phyloP scores from a whole-genome alignment of 73 alveolate genomes.

The Paramecium sonneborni region DNA sequence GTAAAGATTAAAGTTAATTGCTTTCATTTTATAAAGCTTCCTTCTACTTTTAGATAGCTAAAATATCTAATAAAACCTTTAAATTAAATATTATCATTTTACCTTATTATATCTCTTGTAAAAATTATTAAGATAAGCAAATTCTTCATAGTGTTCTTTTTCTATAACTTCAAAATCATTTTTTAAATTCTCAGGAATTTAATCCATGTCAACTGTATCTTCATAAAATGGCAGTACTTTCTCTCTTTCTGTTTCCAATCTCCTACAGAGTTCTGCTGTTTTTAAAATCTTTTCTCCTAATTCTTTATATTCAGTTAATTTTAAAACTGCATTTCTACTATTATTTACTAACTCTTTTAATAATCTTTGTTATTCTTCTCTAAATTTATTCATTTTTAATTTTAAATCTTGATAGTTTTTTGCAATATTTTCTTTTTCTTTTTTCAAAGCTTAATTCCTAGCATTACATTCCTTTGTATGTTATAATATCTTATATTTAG shows the following conservation, averaged over 20 bases:
- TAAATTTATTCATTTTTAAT: conserved; percentile 91
- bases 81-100: not conserved
- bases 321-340: conserved; percentile 91
- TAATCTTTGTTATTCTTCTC: conserved; percentile 95
- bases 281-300: conserved; percentile 94
- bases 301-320: conserved; percentile 89
- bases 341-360: conserved; percentile 90
- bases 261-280: conserved; percentile 97
- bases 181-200: conserved; percentile 81
- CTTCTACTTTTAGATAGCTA: conserved; percentile 96
- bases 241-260: conserved; percentile 97
- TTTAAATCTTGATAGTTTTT: conserved; percentile 92
- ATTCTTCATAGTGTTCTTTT: conserved; percentile 89
- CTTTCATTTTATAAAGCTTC: conserved; percentile 94
- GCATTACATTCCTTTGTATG: conserved; percentile 95
- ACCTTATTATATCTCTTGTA: conserved; percentile 96
- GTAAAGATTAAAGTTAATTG: conserved; percentile 88
- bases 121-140: conserved; percentile 90
- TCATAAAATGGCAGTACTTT: conserved; percentile 97
- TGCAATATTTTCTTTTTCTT: conserved; percentile 91
- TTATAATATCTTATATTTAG: conserved; percentile 88
- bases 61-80: conserved; percentile 90
- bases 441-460: conserved; percentile 89
- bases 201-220: conserved; percentile 87
- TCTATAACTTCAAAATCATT: conserved; percentile 91